These are phyloP conservation scores for Mortierella sp. DNA, from an alignment of 371 early-diverging fungal species.

Conservation along the genomic window DNA sequence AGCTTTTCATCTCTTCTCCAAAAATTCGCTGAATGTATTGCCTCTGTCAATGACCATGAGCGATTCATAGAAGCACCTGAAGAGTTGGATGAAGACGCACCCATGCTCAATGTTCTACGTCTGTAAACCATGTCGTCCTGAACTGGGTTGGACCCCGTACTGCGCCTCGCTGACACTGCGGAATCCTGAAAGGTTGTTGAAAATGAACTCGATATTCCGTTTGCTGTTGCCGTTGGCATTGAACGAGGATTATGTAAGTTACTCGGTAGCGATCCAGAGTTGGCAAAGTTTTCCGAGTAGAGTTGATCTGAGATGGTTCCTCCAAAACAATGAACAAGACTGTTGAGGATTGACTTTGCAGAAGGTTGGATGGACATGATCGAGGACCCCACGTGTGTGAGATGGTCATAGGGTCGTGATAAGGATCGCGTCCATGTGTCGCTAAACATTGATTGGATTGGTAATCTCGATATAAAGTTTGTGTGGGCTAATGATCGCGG, in stretches of 20 bases:
- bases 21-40: background rate
- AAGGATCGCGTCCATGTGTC: background rate
- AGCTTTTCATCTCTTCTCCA: background rate
- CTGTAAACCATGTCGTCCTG: slow-evolving; percentile 4
- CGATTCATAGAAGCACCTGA: slow-evolving; percentile 13
- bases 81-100: background rate
- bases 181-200: background rate
- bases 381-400: slow-evolving; percentile 4
- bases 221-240: background rate
- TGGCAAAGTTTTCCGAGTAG: background rate
- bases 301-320: background rate
- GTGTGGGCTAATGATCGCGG: background rate
- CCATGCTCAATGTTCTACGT: slow-evolving; percentile 20
- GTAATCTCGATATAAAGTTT: background rate
- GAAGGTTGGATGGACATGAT: slow-evolving; percentile 6
- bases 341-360: slow-evolving; percentile 2
- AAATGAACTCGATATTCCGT: background rate
- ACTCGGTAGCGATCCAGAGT: background rate
- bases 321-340: slow-evolving; percentile 5
- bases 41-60: slow-evolving; percentile 9
- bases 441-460: background rate
- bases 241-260: background rate
- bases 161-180: background rate
- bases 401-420: background rate
- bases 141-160: background rate